phyloP scores from a whole-genome alignment of 2,329 filamentous ascomycete genomes.

The Scedosporium aurantiacum region DNA sequence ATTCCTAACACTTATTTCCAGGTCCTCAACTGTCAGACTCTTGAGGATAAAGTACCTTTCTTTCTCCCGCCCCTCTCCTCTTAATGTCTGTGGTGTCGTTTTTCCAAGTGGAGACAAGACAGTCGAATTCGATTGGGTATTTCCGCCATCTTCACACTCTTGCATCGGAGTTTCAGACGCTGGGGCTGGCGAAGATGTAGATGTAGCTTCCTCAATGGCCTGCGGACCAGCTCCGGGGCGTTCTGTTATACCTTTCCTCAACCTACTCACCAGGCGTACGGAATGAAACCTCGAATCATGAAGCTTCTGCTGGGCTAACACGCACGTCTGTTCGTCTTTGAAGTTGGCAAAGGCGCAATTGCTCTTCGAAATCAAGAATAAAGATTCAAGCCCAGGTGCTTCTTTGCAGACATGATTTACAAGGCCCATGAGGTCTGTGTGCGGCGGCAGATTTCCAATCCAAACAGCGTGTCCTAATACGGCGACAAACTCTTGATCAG shows the following conservation, averaged over 20 bases:
- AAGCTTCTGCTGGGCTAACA: slow-evolving; percentile 67
- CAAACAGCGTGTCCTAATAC: slow-evolving; percentile 71
- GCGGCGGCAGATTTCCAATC: slow-evolving; percentile 87
- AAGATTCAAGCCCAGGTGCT: slow-evolving; percentile 67
- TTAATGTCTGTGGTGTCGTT: neutral
- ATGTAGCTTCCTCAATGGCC: slow-evolving; percentile 40
- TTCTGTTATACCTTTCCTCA: slow-evolving; percentile 50
- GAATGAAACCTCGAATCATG: slow-evolving; percentile 86
- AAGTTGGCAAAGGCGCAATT: slow-evolving; percentile 98
- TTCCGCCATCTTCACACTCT: slow-evolving; percentile 2
- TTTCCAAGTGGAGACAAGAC: neutral
- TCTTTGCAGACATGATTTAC: slow-evolving; percentile 84
- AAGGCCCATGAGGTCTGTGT: slow-evolving; percentile 69
- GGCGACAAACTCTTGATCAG: too few relatives aligned
- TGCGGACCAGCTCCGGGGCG: slow-evolving; percentile 31
- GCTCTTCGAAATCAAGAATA: slow-evolving; percentile 92
- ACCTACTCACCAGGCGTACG: slow-evolving; percentile 72
- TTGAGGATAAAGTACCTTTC: slow-evolving; percentile 84
- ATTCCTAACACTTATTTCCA: slow-evolving; percentile 78
- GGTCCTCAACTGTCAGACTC: slow-evolving; percentile 80
- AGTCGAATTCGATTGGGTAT: neutral
- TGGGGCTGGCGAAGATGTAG: slow-evolving; percentile 13
- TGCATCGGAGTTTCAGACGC: slow-evolving; percentile 6
- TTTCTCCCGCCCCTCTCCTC: slow-evolving; percentile 8
- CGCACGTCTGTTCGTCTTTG: slow-evolving; percentile 65